Conservation (phyloP, 495 filamentous ascomycete species). For the Talaromyces proteolyticus region DNA sequence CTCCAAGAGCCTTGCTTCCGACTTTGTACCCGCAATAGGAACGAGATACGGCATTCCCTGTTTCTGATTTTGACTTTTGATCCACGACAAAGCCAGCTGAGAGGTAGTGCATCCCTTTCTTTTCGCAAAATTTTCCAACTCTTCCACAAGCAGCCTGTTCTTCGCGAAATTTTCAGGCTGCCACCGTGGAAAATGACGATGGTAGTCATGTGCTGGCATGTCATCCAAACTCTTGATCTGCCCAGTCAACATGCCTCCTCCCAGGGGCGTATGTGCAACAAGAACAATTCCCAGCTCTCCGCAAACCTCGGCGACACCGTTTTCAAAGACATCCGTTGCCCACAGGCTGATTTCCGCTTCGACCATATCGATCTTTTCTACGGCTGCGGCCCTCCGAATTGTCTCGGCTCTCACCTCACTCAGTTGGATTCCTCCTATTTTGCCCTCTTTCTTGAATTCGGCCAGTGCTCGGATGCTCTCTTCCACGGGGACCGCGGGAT, state of each 20-base stretch:
- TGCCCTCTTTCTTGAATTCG: slow-evolving; percentile 35
- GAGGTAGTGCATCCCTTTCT: slow-evolving; percentile 59
- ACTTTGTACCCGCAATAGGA: slow-evolving; percentile 67
- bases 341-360: slow-evolving; percentile 68
- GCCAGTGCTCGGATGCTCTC: slow-evolving; percentile 37
- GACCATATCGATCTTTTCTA: slow-evolving; percentile 54
- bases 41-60: slow-evolving; percentile 54
- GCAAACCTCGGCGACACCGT: slow-evolving; percentile 60
- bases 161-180: slow-evolving; percentile 56
- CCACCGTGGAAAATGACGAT: slow-evolving; percentile 51
- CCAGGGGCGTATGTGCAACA: slow-evolving; percentile 51
- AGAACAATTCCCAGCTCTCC: slow-evolving; percentile 56
- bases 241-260: slow-evolving; percentile 46
- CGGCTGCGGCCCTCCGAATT: slow-evolving; percentile 56
- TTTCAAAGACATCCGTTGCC: slow-evolving; percentile 48
- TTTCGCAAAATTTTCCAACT: slow-evolving; percentile 55
- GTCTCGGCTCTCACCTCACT: slow-evolving; percentile 57
- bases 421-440: slow-evolving; percentile 54
- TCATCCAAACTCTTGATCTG: slow-evolving; percentile 52
- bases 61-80: slow-evolving; percentile 37
- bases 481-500: slow-evolving; percentile 50
- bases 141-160: slow-evolving; percentile 58
- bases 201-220: slow-evolving; percentile 44
- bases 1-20: slow-evolving; percentile 38
- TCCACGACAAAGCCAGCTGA: slow-evolving; percentile 70